Evolutionary conservation across 1,139 yeast genomes (phyloP).

Genomic region (Magnusiomyces magnusii): DNA sequence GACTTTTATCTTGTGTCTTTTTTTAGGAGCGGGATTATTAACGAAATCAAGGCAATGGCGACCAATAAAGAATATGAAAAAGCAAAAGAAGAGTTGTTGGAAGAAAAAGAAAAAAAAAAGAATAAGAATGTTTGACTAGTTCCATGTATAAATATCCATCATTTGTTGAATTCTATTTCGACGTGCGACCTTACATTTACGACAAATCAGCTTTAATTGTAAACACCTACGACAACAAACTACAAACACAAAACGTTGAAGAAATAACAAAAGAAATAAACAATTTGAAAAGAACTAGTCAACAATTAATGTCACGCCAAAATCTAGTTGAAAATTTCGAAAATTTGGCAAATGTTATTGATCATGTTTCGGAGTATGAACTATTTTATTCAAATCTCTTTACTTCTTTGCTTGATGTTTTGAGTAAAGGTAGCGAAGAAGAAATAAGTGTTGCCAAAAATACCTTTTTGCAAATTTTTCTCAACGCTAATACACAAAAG

Average conservation of each 20-base stretch:
- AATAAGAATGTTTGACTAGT: neutral
- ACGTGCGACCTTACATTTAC: constrained; percentile 14
- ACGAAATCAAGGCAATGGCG: constrained; percentile 38
- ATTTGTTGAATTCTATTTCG: constrained; percentile 3
- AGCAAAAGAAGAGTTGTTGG: constrained; percentile 8
- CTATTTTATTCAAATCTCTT: constrained; percentile 63
- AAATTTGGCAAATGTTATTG: constrained; percentile 28
- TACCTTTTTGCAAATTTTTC: constrained; percentile 46
- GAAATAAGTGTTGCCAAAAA: constrained; percentile 25
- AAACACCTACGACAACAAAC: constrained; percentile 1
- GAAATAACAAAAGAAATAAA: constrained; percentile 11
- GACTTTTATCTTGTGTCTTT: constrained; percentile 42
- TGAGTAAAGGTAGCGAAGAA: constrained; percentile 32
- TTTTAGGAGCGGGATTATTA: constrained; percentile 65
- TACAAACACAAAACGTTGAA: constrained; percentile 5
- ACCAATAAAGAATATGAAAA: constrained; percentile 6
- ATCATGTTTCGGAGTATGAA: constrained; percentile 64
- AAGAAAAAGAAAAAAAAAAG: constrained; percentile 1
- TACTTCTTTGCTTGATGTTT: constrained; percentile 39
- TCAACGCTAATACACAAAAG: constrained; percentile 27
- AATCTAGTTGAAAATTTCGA: constrained; percentile 25
- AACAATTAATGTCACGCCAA: constrained; percentile 16
- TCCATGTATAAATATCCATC: neutral
- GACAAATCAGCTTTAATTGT: constrained; percentile 16
- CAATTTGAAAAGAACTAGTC: constrained; percentile 5